Evolutionary conservation across 306 rosid species (phyloP).

Genomic region (Pyrus pyrifolia): DNA sequence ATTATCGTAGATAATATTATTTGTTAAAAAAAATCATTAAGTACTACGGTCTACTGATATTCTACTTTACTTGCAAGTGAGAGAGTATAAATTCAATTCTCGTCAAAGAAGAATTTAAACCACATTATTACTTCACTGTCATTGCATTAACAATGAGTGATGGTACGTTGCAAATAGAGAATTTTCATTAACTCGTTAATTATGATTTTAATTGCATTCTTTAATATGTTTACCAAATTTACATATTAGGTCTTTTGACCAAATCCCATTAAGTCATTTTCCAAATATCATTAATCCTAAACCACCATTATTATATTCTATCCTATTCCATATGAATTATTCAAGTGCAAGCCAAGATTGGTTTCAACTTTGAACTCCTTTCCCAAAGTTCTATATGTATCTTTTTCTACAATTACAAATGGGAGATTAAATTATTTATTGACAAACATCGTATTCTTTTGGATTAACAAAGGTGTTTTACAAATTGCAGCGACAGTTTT

Average conservation of each 20-base stretch:
- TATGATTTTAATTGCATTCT: neutral
- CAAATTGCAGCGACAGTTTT: too few species aligned
- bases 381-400: neutral
- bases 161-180: neutral
- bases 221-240: neutral
- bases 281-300: neutral
- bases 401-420: neutral
- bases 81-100: fast-evolving
- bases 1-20: too few species aligned
- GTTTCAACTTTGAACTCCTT: neutral
- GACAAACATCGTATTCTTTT: neutral
- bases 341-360: neutral
- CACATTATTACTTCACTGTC: fast-evolving
- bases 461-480: neutral
- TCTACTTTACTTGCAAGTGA: too few species aligned
- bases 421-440: neutral
- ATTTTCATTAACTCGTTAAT: neutral
- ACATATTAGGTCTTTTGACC: neutral
- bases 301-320: neutral
- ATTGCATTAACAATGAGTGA: neutral
- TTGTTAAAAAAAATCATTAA: too few species aligned
- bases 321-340: neutral
- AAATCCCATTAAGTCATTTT: too few species aligned
- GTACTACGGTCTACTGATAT: too few species aligned
- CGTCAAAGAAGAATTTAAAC: too few species aligned